A percentile compares a stretch with the other conserved stretches of the same genome.
Evolutionary conservation across 257 asterid species (phyloP).

Genomic region (Capsicum baccatum): DNA sequence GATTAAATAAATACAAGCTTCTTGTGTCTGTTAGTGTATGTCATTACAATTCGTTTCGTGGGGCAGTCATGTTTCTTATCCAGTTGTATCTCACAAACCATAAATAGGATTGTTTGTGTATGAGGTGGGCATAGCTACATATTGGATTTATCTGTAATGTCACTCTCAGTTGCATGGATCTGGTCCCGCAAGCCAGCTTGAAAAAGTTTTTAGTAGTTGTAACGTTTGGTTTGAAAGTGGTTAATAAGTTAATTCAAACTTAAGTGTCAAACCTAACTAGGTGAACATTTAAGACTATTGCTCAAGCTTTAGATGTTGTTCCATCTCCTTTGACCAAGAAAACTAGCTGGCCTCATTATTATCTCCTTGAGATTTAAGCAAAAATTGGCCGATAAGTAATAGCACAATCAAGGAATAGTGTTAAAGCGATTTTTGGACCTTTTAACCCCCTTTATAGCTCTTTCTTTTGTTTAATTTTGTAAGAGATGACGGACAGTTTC

Average conservation of each 20-base stretch:
- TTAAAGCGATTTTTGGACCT: too few relatives aligned
- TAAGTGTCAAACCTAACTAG: neutral
- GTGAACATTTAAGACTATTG: neutral
- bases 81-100: conserved; percentile 14
- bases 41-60: neutral
- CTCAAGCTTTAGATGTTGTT: neutral
- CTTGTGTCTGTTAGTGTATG: conserved; percentile 5
- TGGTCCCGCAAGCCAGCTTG: conserved; percentile 14
- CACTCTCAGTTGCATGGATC: neutral
- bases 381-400: neutral
- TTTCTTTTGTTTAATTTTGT: neutral
- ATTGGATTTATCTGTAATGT: conserved; percentile 7
- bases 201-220: neutral
- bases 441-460: neutral
- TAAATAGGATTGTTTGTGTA: neutral
- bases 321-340: neutral
- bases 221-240: neutral
- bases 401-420: neutral
- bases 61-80: conserved; percentile 1
- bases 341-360: conserved; percentile 18
- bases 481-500: neutral
- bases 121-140: conserved; percentile 24
- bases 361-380: neutral
- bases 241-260: neutral
- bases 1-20: neutral